Evolutionary conservation across 169 alveolate species (phyloP), one percentile per base, ranked within the genome.

Genomic region (Plasmodium vivax): DNA sequence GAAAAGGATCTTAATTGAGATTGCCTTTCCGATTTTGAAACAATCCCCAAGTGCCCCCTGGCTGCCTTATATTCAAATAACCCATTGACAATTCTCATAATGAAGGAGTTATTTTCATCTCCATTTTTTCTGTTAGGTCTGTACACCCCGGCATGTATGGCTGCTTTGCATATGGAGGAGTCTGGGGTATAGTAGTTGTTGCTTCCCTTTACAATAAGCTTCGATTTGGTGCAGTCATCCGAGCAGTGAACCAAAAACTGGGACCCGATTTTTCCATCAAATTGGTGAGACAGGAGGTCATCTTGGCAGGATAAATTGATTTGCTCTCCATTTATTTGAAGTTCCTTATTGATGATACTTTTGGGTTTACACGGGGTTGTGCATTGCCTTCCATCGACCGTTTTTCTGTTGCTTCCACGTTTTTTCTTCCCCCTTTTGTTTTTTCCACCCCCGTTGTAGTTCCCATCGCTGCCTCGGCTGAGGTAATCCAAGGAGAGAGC

Each of bases 121-220:
- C 83, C 72, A 14, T 30, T 54, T 7, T 81, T 68, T 30, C 23
- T 90, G 14, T 79, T 79, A 23, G 88, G 88, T 71, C 2, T 45
- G 36, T 80, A 80, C 23, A 90, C 96, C n/a, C 98, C 98, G 30
- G 97, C 83, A 92, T 96, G 98, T 45, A 97, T 94, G 14, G 98
- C 99, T n/a, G 99, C 98, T 85, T 98, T 98, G 93, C 99, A 98
- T 45, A 98, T 97, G 47, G 99, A 97, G 34, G 98, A 95, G 84
- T 97, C 97, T 45, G 98, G 98, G 54, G 98, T 97, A 84, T 98
- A 98, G 58, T 80, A 82, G 56, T 90, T 90, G 36, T 95, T 95
- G 71, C 90, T 94, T 73, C 98, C 98, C 93, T 95, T 95, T 16
- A 96, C 77, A 41, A 94, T 71, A 62, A 92, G 72, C 12, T 92